These are phyloP conservation scores for Solanum rostratum DNA, from an alignment of 257 asterid species.

Conservation along the genomic window DNA sequence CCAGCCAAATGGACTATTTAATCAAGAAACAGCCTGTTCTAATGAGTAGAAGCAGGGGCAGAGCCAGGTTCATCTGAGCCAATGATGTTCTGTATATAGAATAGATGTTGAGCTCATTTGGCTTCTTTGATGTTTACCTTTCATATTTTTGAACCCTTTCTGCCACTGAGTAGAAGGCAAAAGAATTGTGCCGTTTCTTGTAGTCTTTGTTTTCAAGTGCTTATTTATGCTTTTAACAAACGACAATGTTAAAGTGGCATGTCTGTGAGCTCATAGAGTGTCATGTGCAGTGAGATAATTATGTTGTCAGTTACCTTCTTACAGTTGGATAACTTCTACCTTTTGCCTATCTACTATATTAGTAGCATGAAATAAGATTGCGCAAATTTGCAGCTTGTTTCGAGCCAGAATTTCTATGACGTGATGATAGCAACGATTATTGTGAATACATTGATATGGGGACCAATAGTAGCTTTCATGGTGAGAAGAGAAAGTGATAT, in stretches of 20 bases:
- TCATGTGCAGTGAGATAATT: background rate
- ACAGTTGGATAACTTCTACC: background rate
- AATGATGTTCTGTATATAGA: background rate
- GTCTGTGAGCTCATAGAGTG: background rate
- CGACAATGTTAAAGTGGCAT: background rate
- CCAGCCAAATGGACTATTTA: background rate
- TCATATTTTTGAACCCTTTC: background rate
- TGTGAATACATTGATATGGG: conserved; percentile 76
- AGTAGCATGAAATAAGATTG: background rate
- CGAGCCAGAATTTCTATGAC: conserved; percentile 49
- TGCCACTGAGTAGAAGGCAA: background rate
- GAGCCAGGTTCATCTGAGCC: background rate
- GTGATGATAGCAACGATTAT: conserved; percentile 71
- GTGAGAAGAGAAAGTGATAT: conserved; percentile 68
- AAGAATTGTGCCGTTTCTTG: background rate
- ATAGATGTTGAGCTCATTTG: background rate
- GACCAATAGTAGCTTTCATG: conserved; percentile 68
- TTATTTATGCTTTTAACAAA: background rate
- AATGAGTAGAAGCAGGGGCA: background rate
- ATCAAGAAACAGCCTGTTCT: background rate
- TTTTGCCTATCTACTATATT: background rate
- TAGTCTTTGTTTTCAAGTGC: background rate
- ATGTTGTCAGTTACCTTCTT: background rate
- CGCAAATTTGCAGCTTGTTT: conserved; percentile 41
- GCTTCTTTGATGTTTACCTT: background rate